Evolutionary conservation across 495 filamentous ascomycete genomes (phyloP).

Genomic region (Rostrohypoxylon terebratum): DNA sequence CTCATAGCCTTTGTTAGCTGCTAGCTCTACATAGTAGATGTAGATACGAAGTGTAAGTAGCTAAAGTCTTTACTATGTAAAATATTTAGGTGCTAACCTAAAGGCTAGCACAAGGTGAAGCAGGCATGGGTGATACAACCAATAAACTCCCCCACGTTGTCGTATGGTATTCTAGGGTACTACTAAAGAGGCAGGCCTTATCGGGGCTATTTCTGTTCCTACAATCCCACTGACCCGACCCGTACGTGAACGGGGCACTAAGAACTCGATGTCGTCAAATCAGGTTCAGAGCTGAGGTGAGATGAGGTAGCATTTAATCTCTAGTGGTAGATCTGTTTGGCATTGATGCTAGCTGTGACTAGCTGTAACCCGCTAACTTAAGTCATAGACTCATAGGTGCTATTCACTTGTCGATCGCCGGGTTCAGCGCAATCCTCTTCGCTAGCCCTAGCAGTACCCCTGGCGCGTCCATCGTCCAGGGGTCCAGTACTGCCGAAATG

Average conservation of each 20-base stretch:
- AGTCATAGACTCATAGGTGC: background rate
- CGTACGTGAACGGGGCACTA: background rate
- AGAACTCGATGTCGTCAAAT: slow-evolving; percentile 2
- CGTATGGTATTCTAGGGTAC: background rate
- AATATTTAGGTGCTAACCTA: background rate
- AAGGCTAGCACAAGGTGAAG: background rate
- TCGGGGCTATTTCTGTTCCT: slow-evolving; percentile 16
- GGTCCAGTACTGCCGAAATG: slow-evolving; percentile 15
- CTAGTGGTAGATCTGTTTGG: slow-evolving; percentile 8
- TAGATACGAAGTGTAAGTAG: no score
- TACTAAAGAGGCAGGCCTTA: slow-evolving; percentile 9
- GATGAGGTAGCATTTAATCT: slow-evolving; percentile 14
- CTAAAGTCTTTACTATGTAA: background rate
- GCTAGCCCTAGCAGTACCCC: background rate
- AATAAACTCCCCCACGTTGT: background rate
- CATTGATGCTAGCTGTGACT: slow-evolving; percentile 10
- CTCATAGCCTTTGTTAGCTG: background rate
- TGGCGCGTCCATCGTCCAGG: background rate
- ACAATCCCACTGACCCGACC: slow-evolving; percentile 13
- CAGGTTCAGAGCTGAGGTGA: slow-evolving; percentile 1
- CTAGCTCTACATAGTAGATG: no score
- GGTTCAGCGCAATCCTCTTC: slow-evolving; percentile 2
- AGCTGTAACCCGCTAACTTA: slow-evolving; percentile 5
- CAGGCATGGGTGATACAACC: slow-evolving; percentile 9
- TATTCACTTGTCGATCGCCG: background rate